Conservation (phyloP, 2,329 filamentous ascomycete genomes). For the Fonsecaea erecta region DNA sequence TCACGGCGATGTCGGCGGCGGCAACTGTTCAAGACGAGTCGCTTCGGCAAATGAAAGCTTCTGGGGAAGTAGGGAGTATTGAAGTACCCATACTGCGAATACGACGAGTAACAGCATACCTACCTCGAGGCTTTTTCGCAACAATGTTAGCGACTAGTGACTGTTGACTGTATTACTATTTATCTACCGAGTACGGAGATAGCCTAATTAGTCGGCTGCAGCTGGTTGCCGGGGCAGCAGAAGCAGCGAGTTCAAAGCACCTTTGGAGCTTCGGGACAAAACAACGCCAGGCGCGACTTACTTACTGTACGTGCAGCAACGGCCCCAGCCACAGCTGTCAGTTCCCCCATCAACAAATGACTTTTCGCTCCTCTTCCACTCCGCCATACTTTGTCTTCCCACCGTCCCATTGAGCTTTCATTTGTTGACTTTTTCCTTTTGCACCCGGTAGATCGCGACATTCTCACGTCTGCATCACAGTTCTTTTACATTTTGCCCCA, state of each 20-base stretch:
- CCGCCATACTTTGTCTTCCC: neutral
- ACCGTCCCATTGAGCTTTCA: conserved; percentile 3
- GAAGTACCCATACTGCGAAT: neutral
- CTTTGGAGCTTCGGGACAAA: neutral
- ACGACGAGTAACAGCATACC: too few relatives aligned
- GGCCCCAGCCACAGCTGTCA: conserved; percentile 2
- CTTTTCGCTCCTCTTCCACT: conserved; percentile 1
- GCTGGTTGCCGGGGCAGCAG: conserved; percentile 17
- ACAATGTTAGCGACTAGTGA: too few relatives aligned
- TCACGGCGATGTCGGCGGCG: too few relatives aligned
- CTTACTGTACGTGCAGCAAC: conserved; percentile 11
- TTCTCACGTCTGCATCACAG: conserved; percentile 1
- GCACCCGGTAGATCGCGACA: neutral
- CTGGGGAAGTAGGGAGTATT: neutral
- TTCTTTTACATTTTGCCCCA: neutral
- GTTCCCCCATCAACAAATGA: conserved; percentile 15
- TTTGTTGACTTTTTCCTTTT: neutral
- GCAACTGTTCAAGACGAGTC: neutral
- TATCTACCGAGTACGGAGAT: too few relatives aligned
- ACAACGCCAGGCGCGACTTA: conserved; percentile 21
- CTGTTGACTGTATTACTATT: too few relatives aligned
- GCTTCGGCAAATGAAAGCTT: neutral
- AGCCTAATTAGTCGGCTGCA: neutral
- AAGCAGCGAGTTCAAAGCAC: neutral
- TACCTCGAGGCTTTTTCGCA: too few relatives aligned